These are phyloP conservation scores for Chlamydomonas applanata DNA, from an alignment of 139 green algal species.

Conservation along the genomic window DNA sequence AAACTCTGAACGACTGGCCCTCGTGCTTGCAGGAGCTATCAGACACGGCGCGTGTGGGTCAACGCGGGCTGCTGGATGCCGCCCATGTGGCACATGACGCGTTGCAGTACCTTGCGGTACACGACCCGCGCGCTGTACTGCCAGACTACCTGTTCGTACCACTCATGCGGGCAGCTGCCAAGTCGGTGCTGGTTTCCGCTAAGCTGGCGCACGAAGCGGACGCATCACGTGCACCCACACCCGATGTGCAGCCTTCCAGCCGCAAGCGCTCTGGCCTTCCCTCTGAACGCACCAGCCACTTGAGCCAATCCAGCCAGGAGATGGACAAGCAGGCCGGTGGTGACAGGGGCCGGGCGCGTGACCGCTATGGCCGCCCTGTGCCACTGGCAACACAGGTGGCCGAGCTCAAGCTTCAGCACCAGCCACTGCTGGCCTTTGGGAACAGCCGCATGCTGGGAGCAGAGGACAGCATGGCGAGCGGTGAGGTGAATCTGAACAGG, in stretches of 20 bases:
- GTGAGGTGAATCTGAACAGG: neutral
- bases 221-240: neutral
- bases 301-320: neutral
- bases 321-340: neutral
- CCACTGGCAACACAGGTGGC: too few relatives aligned
- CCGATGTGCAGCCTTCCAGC: neutral
- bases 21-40: neutral
- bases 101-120: neutral
- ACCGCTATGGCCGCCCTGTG: too few relatives aligned
- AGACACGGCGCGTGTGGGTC: too few relatives aligned
- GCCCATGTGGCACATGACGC: neutral
- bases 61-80: neutral
- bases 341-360: slow-evolving; percentile 2
- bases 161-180: neutral
- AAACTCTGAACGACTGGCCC: too few relatives aligned
- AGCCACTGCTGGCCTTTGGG: too few relatives aligned
- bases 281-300: neutral
- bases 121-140: neutral
- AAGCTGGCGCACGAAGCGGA: neutral
- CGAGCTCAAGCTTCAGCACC: too few relatives aligned
- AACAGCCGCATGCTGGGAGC: slow-evolving; percentile 14
- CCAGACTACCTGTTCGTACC: neutral
- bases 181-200: too few relatives aligned
- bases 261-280: neutral
- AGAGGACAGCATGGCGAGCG: neutral